Evolutionary conservation across 257 asterid species (phyloP).

Genomic region (Solanum pennellii): DNA sequence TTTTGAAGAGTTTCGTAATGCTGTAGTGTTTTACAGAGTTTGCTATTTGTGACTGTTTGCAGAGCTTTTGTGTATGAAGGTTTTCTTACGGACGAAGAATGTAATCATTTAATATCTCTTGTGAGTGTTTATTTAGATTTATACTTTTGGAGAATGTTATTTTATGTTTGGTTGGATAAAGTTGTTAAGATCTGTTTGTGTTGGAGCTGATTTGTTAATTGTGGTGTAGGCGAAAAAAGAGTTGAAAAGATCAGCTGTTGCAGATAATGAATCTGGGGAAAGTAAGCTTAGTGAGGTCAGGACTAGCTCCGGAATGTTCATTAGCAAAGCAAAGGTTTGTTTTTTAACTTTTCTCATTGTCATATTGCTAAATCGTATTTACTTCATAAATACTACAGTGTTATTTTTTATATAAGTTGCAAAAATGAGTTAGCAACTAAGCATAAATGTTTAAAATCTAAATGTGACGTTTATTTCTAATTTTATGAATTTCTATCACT

Average conservation of each 20-base stretch:
- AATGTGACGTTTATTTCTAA: not conserved
- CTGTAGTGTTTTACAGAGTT: not conserved
- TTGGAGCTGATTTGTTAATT: not conserved
- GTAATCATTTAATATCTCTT: conserved; percentile 77
- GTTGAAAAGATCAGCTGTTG: conserved; percentile 88
- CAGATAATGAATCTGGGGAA: conserved; percentile 72
- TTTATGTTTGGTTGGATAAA: not conserved
- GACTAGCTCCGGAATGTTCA: conserved; percentile 97
- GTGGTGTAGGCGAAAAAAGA: conserved; percentile 65
- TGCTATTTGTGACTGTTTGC: not conserved
- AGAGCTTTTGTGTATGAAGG: conserved; percentile 94
- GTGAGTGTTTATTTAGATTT: conserved; percentile 29
- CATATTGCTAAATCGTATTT: not conserved
- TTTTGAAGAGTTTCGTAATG: not conserved
- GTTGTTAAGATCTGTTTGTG: not conserved
- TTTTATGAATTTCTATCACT: not conserved
- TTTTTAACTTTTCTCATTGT: not conserved
- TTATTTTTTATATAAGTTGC: not conserved
- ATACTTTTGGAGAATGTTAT: not conserved
- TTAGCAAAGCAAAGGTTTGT: conserved; percentile 67
- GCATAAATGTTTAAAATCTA: not conserved
- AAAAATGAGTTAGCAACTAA: not conserved
- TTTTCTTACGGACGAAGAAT: conserved; percentile 81
- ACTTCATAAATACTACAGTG: not conserved
- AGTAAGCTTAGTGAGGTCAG: conserved; percentile 73